phyloP scores from a whole-genome alignment of 495 filamentous ascomycete species.

The Penicillium longicatenatum region DNA sequence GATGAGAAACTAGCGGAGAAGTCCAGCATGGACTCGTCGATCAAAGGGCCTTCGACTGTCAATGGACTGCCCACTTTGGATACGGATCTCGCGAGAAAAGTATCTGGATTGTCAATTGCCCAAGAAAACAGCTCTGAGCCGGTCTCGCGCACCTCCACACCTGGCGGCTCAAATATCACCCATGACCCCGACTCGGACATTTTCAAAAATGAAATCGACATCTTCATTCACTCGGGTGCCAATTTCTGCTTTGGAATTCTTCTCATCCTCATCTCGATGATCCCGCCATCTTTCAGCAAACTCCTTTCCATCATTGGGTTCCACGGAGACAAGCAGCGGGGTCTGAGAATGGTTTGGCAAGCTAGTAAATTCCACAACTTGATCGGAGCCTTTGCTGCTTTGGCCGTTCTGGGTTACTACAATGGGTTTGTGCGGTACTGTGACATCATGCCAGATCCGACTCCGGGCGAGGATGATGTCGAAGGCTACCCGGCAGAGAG shows the following conservation, averaged over 20 bases:
- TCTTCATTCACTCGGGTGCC: constrained; percentile 84
- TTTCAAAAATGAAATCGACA: constrained; percentile 71
- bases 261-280: constrained; percentile 81
- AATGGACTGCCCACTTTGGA: constrained; percentile 6
- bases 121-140: constrained; percentile 3
- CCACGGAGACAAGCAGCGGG: constrained; percentile 82
- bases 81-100: constrained; percentile 27
- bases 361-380: constrained; percentile 84
- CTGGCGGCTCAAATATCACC: constrained; percentile 34
- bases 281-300: constrained; percentile 84
- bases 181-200: constrained; percentile 55
- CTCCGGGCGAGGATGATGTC: constrained; percentile 53
- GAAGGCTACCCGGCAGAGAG: constrained; percentile 73
- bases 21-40: constrained; percentile 16
- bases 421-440: constrained; percentile 82
- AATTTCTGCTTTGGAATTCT: constrained; percentile 90
- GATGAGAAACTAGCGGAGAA: constrained; percentile 18
- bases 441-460: constrained; percentile 74
- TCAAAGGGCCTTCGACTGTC: constrained; percentile 6
- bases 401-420: constrained; percentile 82
- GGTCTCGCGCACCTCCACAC: constrained; percentile 21
- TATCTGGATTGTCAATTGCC: constrained; percentile 36
- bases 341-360: constrained; percentile 87
- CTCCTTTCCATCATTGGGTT: constrained; percentile 90
- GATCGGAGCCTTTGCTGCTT: constrained; percentile 85